Evolutionary conservation across 83 land plant genomes (phyloP).

Genomic region (Diphasiastrum complanatum): DNA sequence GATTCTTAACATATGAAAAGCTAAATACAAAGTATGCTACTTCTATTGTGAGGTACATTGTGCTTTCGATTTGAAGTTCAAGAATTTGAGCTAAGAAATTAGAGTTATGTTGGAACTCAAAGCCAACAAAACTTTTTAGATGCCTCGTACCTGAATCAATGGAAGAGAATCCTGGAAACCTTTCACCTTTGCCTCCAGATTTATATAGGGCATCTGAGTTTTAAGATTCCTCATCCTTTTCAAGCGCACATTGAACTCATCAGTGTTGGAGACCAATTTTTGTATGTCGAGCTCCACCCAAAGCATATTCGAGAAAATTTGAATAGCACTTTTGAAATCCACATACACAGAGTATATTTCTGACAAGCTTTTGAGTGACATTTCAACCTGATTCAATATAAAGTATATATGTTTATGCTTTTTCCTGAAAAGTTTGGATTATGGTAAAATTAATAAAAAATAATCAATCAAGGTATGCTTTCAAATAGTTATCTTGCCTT

Average conservation of each 20-base stretch:
- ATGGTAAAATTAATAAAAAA: not conserved
- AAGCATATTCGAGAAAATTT: conserved; percentile 22
- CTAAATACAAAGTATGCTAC: too few species aligned
- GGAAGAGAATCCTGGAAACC: conserved; percentile 43
- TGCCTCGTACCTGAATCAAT: conserved; percentile 25
- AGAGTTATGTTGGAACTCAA: too few species aligned
- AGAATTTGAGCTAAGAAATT: too few species aligned
- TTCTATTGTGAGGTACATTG: too few species aligned
- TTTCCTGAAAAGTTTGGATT: not conserved
- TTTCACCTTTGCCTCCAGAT: conserved; percentile 32
- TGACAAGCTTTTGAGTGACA: conserved; percentile 16
- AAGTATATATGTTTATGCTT: too few species aligned
- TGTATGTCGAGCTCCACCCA: conserved; percentile 40
- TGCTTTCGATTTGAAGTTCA: too few species aligned
- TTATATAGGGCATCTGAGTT: conserved; percentile 20
- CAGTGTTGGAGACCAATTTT: conserved; percentile 26
- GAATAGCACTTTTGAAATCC: conserved; percentile 21
- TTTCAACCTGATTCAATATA: conserved; percentile 26
- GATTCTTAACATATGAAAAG: too few species aligned
- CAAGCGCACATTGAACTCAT: conserved; percentile 27
- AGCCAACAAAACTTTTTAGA: too few species aligned
- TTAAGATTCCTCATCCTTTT: conserved; percentile 28
- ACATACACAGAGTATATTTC: conserved; percentile 27
- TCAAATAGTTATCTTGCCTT: too few species aligned
- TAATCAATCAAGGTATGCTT: too few species aligned